Evolutionary conservation across 768 basidiomycete genomes (phyloP).

Genomic region (Russula lepida): DNA sequence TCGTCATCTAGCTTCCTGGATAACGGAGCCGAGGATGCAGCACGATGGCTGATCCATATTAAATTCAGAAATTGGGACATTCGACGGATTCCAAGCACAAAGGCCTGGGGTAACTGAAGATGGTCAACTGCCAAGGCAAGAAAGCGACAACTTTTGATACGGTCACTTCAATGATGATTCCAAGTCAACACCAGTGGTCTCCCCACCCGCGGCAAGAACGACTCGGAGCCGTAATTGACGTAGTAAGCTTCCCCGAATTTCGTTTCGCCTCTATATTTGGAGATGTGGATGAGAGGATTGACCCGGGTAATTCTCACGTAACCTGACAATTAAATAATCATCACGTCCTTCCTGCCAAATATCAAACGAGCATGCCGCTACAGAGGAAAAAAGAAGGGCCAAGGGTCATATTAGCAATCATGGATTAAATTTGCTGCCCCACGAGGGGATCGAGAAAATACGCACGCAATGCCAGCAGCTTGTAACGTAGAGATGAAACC

Average conservation of each 20-base stretch:
- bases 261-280: not conserved
- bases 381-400: not conserved
- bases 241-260: not conserved
- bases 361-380: slow-evolving; percentile 29
- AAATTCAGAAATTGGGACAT: not conserved
- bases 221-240: no score
- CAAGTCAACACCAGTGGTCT: no score
- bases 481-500: slow-evolving; percentile 62
- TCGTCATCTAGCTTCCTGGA: no score
- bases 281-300: not conserved
- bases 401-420: not conserved
- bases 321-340: no score
- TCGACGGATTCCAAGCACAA: not conserved
- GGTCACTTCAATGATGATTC: no score
- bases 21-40: no score
- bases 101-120: no score
- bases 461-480: slow-evolving; percentile 51
- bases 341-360: not conserved
- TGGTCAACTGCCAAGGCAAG: no score
- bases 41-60: no score
- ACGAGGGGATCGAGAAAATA: slow-evolving; percentile 15
- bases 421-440: not conserved
- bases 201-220: no score
- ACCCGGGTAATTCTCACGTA: no score
- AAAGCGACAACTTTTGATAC: no score